Evolutionary conservation across 2,329 filamentous ascomycete species (phyloP), one percentile per base, ranked within the genome.

Genomic region (Pseudogymnoascus sp.): DNA sequence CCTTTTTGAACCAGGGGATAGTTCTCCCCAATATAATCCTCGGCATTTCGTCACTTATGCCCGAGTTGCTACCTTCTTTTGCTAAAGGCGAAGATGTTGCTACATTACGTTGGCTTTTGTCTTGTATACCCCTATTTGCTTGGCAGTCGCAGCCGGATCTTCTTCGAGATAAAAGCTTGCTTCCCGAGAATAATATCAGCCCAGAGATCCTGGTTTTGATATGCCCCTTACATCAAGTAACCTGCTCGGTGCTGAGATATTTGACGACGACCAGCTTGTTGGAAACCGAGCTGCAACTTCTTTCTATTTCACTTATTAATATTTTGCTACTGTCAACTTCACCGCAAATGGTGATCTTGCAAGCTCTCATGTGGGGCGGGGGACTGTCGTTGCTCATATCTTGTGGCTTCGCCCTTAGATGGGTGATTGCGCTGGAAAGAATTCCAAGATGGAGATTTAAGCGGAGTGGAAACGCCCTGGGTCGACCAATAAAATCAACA

Each of bases 401-500:
- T 5, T 96, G 91, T 71, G 84, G 85, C 31, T 82, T 86, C 31
- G 84, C 95, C 11, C 84, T 97, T 37, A 83, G 82, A 69, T 96
- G 91, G 89, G 92, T 90, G 52, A 88, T 97, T 61, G 83, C 88
- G 25, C 78, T 99, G 65, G 93, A 93, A 60, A 83, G 93, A 63
- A 90, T 97, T 16, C 95, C 95, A 2, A 91, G 87, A 69, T 97
- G 93, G 91, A 89, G 93, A 45, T 93, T 97, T 69, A 83, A 86
- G 68, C 84, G 87, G 62, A 77, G 80, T 28, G 65, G 43, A 58
- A 61, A 61, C 25, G 28, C 59, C 2, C 31, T 45, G 12, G 4
- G 5, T 35, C 45, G 45, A 5, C 49, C 49, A 5, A 55, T 55
- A 33, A 69, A 63, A 28, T 9, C 33, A 7, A 60, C 58, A 18